phyloP scores from a whole-genome alignment of 345 rosid genomes.

The Gossypium turneri region DNA sequence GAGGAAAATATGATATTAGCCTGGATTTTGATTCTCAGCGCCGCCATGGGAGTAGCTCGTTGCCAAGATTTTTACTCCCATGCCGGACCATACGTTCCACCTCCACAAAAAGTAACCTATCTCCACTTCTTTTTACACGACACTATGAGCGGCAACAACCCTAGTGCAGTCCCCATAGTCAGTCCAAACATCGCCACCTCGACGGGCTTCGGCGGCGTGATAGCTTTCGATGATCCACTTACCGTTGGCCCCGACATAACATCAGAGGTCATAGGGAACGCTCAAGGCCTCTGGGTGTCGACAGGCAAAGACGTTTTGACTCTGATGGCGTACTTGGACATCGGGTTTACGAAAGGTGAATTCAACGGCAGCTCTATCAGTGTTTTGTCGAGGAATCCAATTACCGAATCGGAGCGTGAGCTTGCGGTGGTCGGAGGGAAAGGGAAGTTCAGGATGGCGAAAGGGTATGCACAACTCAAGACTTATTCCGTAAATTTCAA shows the following conservation, averaged over 20 bases:
- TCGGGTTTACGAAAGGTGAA: background rate
- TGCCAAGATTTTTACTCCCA: slow-evolving; percentile 2
- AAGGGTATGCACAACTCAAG: slow-evolving; percentile 21
- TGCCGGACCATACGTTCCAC: background rate
- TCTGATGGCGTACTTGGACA: slow-evolving; percentile 16
- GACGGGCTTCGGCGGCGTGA: slow-evolving; percentile 10
- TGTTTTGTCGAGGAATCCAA: background rate
- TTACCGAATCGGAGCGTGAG: background rate
- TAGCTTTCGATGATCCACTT: slow-evolving; percentile 23
- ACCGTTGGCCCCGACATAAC: slow-evolving; percentile 21
- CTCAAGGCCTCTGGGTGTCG: slow-evolving; percentile 26
- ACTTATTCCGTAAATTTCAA: background rate
- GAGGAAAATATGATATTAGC: background rate
- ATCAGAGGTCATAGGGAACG: slow-evolving; percentile 24
- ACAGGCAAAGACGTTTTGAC: background rate
- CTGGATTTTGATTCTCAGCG: slow-evolving; percentile 13
- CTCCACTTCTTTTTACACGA: slow-evolving; percentile 17
- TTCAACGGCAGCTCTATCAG: background rate
- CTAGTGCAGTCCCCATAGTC: background rate
- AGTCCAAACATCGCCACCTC: background rate
- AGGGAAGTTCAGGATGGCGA: slow-evolving; percentile 17
- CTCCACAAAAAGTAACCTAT: slow-evolving; percentile 26
- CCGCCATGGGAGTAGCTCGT: background rate
- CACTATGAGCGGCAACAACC: background rate
- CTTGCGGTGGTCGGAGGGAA: background rate